These are phyloP conservation scores for Nadsonia fulvescens DNA, from an alignment of 805 yeast species.

Conservation along the genomic window DNA sequence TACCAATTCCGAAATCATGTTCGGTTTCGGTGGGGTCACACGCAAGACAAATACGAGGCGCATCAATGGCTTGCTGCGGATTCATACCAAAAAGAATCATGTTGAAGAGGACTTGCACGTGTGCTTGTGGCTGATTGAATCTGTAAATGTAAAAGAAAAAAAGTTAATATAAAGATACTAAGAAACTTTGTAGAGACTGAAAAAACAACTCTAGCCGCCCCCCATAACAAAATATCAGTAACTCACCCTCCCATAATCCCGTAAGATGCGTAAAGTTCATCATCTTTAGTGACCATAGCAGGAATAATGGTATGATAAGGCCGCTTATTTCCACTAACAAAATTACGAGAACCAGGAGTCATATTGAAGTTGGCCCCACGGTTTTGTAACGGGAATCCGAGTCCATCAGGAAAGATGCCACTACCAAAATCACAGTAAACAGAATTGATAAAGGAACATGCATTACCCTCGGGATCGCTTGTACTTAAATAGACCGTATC, in stretches of 20 bases:
- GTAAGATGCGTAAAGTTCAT: conserved; percentile 39
- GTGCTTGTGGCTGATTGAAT: conserved; percentile 75
- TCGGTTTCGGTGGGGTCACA: conserved; percentile 31
- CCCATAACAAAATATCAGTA: too few species aligned
- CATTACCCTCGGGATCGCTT: conserved; percentile 53
- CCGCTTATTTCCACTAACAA: conserved; percentile 49
- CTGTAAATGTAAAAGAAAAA: too few species aligned
- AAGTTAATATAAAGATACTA: too few species aligned
- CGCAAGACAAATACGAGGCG: conserved; percentile 48
- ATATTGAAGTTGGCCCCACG: conserved; percentile 63
- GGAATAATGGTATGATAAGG: conserved; percentile 77
- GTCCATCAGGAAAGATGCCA: conserved; percentile 38
- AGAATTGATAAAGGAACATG: conserved; percentile 66
- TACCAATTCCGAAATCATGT: conserved; percentile 37
- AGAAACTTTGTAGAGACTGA: too few species aligned
- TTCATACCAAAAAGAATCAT: conserved; percentile 40
- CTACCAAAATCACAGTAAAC: conserved; percentile 54
- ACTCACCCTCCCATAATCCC: conserved; percentile 90
- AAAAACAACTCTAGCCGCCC: too few species aligned
- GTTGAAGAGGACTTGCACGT: conserved; percentile 58
- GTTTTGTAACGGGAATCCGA: conserved; percentile 57
- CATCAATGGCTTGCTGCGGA: conserved; percentile 60
- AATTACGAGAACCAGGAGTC: conserved; percentile 36
- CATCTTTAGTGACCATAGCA: conserved; percentile 43
- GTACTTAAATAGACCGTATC: conserved; percentile 59